Evolutionary conservation across 208 protist genomes (phyloP).

Genomic region (Leishmania tarentolae): DNA sequence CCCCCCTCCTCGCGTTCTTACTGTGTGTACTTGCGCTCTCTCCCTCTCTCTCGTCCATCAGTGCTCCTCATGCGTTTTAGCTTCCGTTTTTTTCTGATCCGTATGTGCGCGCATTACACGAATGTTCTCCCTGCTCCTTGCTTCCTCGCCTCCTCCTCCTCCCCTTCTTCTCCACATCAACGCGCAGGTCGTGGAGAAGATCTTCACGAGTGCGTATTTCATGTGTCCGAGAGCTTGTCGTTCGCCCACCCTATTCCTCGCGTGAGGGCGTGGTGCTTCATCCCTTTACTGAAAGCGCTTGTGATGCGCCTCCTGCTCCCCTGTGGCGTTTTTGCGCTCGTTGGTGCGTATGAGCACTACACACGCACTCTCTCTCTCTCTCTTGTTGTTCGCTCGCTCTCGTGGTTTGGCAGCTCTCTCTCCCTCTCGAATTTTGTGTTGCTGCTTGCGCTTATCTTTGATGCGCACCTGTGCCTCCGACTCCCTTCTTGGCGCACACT

Average conservation of each 20-base stretch:
- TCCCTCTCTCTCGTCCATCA: neutral
- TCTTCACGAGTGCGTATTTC: neutral
- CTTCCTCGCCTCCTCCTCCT: neutral
- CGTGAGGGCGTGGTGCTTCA: no score
- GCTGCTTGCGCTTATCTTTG: neutral
- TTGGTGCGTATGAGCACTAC: no score
- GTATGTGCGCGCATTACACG: neutral
- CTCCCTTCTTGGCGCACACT: no score
- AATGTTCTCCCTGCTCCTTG: neutral
- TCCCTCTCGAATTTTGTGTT: neutral
- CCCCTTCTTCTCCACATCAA: neutral
- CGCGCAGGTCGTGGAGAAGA: neutral
- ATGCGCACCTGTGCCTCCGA: neutral
- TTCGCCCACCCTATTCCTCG: neutral
- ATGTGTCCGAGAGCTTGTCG: neutral
- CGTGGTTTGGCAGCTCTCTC: neutral
- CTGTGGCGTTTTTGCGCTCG: neutral
- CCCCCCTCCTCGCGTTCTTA: neutral
- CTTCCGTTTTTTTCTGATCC: neutral
- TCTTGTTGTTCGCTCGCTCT: neutral
- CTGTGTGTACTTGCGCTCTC: neutral
- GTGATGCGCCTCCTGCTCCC: neutral
- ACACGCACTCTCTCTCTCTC: neutral
- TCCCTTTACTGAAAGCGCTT: neutral
- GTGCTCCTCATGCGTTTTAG: neutral